Evolutionary conservation across 2,329 filamentous ascomycete genomes (phyloP).

Genomic region (Neofusicoccum ribis): DNA sequence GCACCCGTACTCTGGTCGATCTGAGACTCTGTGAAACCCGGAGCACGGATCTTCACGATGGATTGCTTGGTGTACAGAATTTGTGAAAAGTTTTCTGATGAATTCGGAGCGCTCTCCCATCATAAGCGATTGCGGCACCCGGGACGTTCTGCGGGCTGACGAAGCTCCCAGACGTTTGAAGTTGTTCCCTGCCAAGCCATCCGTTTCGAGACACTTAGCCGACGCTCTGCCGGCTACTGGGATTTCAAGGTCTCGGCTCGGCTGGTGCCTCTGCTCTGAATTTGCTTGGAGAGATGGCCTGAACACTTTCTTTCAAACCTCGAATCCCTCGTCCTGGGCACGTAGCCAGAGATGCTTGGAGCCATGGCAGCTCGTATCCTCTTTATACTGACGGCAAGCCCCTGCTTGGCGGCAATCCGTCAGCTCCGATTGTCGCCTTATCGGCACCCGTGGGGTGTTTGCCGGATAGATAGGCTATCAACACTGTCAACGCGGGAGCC

Average conservation of each 20-base stretch:
- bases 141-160: not conserved
- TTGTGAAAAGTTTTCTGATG: not conserved
- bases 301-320: not conserved
- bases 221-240: not conserved
- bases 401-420: not conserved
- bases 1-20: not conserved
- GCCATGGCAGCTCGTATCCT: not conserved
- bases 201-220: not conserved
- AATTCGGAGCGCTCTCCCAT: not conserved
- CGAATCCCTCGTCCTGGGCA: no score
- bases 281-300: not conserved
- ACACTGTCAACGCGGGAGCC: not conserved
- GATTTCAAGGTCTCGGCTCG: not conserved
- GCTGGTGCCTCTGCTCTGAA: no score
- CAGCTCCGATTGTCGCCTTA: not conserved
- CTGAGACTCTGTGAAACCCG: not conserved
- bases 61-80: not conserved
- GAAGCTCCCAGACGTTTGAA: constrained; percentile 14
- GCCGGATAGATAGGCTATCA: constrained; percentile 14
- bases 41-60: not conserved
- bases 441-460: constrained; percentile 3
- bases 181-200: not conserved
- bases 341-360: not conserved
- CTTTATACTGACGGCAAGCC: not conserved
- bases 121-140: not conserved